Base-by-base conservation (phyloP, 176 grass and related monocot genomes). In the Alopecurus myosuroides region DNA sequence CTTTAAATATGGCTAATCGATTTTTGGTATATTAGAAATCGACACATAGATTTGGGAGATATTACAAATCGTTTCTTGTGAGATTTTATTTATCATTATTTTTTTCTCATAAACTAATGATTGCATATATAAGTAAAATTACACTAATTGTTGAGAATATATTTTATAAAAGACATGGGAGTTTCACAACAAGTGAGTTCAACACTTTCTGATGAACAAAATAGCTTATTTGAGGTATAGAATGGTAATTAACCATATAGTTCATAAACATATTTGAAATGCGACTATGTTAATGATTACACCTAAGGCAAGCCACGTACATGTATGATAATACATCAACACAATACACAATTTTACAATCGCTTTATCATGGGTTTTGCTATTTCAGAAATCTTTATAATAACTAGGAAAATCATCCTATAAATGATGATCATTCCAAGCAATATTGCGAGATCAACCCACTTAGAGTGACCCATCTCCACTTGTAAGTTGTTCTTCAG, bases 381-480 rank as follows among this genome's bases (percentile, higher is more conserved):
- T 29, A 66, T 81, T 48, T 91, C 84, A 0, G 69, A 72, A 15
- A 71, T 8, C 76, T 84, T 88, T 60, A 94, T 30, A 50, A 77
- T 88, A 6, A 76, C 53, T 3, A 88, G 29, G 83, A 91, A 94
- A 49, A 94, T 17, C 5, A 94, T 3, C 79, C 92, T 76, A 19
- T 91, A 94, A 3, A 84, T 29, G 4, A 94, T n/a, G 20, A 76
- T 72, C 92, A 94, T 94, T 1, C 45, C 63, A 41, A 94, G 78
- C 58, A 94, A 77, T 60, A 94, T 81, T 0, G n/a, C 83, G 42
- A 94, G 83, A 80, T 91, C 52, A 15, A 94, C 69, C 92, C 92
- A 94, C 53, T 94, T 94, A 25, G 82, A 86, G 23, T 94, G 86
- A 12, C 76, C 61, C 77, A 91, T 68, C 30, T 94, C 86, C 11